phyloP scores from a whole-genome alignment of 768 basidiomycete genomes.

The Lactarius hengduanensis region DNA sequence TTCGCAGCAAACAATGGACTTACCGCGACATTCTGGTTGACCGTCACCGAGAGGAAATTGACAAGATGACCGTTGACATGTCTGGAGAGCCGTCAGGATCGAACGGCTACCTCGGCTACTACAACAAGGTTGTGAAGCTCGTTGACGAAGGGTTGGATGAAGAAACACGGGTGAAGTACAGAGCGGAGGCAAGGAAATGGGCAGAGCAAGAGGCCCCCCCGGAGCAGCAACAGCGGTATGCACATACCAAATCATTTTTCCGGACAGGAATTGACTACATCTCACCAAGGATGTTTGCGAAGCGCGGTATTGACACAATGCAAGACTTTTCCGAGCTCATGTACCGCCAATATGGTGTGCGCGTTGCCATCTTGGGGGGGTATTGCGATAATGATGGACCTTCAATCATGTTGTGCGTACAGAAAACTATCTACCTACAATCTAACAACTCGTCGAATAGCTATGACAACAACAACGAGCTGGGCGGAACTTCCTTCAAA shows the following conservation, averaged over 20 bases:
- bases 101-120: background rate
- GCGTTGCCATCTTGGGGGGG: too few relatives aligned
- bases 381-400: too few relatives aligned
- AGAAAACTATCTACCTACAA: too few relatives aligned
- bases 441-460: too few relatives aligned
- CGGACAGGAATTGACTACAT: too few relatives aligned
- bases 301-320: too few relatives aligned
- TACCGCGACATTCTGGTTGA: background rate
- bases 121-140: background rate
- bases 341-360: too few relatives aligned
- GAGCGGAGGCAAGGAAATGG: background rate
- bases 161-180: background rate
- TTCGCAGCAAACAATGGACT: background rate
- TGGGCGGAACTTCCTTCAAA: background rate
- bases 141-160: background rate
- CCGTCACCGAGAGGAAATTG: background rate
- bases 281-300: too few relatives aligned
- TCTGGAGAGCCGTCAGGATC: background rate
- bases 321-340: too few relatives aligned
- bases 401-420: too few relatives aligned
- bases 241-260: too few relatives aligned
- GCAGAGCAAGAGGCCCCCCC: background rate
- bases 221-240: background rate
- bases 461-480: too few relatives aligned
- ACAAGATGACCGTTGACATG: background rate